phyloP scores from a whole-genome alignment of 1,139 yeast species.

The Candida sp. region DNA sequence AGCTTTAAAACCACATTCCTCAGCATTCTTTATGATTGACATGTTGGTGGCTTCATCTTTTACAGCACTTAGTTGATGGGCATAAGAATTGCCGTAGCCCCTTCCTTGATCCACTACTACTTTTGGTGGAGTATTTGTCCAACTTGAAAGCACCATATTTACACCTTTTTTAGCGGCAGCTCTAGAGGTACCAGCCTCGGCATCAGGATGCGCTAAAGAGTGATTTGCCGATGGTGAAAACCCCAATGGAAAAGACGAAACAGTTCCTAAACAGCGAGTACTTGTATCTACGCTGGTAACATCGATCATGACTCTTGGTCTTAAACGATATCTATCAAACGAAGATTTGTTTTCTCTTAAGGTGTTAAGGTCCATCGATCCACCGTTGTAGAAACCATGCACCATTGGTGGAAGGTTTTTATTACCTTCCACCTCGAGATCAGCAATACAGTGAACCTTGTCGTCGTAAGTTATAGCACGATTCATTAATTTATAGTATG shows the following conservation, averaged over 20 bases:
- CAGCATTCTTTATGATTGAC: constrained; percentile 15
- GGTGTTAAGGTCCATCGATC: constrained; percentile 84
- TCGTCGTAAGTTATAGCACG: neutral
- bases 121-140: constrained; percentile 53
- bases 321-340: constrained; percentile 75
- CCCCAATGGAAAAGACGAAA: constrained; percentile 51
- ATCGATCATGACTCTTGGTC: constrained; percentile 70
- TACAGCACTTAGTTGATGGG: constrained; percentile 27
- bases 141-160: constrained; percentile 50
- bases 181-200: constrained; percentile 47
- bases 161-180: constrained; percentile 45
- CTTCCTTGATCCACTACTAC: constrained; percentile 26
- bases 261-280: constrained; percentile 51
- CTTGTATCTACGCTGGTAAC: constrained; percentile 48
- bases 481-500: neutral
- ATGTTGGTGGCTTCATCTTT: constrained; percentile 10
- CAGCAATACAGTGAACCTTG: neutral
- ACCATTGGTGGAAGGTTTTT: neutral
- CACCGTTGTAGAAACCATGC: constrained; percentile 64
- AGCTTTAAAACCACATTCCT: constrained; percentile 19
- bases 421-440: neutral
- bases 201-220: constrained; percentile 53
- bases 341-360: constrained; percentile 83
- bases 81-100: constrained; percentile 42
- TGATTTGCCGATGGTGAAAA: constrained; percentile 59